Percentiles rank a stretch among this genome's conserved stretches.
phyloP scores from a whole-genome alignment of 2,329 filamentous ascomycete species.

The Helminthosporium solani region DNA sequence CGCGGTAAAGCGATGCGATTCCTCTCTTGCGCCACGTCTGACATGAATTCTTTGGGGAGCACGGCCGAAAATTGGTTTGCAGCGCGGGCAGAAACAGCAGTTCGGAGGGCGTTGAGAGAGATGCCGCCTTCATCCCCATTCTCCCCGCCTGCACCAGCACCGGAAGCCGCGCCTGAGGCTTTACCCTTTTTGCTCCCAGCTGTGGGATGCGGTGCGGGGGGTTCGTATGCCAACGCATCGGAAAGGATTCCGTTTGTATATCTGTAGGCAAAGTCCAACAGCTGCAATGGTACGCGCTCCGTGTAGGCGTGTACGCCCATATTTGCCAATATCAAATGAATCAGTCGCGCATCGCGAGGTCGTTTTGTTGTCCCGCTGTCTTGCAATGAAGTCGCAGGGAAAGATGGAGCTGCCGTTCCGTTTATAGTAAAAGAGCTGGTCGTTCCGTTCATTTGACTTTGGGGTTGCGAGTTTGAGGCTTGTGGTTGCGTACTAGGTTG shows the following conservation, averaged over 20 bases:
- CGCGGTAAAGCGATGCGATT: conserved; percentile 48
- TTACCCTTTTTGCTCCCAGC: conserved; percentile 19
- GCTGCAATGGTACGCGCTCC: conserved; percentile 75
- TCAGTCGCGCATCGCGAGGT: conserved; percentile 75
- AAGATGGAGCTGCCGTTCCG: conserved; percentile 21
- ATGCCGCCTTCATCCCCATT: conserved; percentile 53
- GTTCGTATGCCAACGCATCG: conserved; percentile 53
- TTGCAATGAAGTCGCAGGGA: conserved; percentile 36
- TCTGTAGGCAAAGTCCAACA: conserved; percentile 84
- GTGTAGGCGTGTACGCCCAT: conserved; percentile 80
- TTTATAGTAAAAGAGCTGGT: conserved; percentile 2
- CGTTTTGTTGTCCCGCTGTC: conserved; percentile 47
- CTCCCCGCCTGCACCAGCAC: neutral
- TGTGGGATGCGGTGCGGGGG: conserved; percentile 23
- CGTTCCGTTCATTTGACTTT: conserved; percentile 21
- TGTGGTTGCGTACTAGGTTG: conserved; percentile 25
- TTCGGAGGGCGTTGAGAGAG: conserved; percentile 65
- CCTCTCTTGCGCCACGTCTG: conserved; percentile 61
- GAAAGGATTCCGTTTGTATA: conserved; percentile 71
- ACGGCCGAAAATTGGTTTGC: conserved; percentile 67
- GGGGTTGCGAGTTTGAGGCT: conserved; percentile 2
- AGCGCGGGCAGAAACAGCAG: conserved; percentile 69
- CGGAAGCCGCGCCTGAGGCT: conserved; percentile 12
- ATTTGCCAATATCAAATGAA: conserved; percentile 76
- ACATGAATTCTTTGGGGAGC: conserved; percentile 72